A percentile compares a stretch with the other conserved stretches of the same genome.
These are phyloP conservation scores for Fusarium secorum DNA, from an alignment of 2,329 filamentous ascomycete species.

Conservation along the genomic window DNA sequence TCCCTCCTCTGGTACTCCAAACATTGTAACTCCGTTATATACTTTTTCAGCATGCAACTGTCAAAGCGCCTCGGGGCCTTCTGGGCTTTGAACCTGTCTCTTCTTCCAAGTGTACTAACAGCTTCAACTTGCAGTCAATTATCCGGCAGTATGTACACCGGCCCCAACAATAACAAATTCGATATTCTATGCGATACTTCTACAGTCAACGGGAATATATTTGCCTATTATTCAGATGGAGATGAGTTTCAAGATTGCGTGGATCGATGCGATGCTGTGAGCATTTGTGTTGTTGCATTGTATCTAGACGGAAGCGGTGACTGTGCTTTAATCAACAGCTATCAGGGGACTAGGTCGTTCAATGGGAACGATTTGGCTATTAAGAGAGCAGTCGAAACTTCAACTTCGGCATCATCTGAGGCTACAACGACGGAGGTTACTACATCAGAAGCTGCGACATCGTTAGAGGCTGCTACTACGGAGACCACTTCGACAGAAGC, in stretches of 20 bases:
- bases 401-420: neutral
- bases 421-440: neutral
- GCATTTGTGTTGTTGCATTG: neutral
- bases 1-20: rapidly evolving
- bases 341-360: neutral
- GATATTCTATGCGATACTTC: neutral
- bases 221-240: neutral
- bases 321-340: neutral
- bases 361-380: rapidly evolving
- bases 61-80: neutral
- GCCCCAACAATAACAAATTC: neutral
- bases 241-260: neutral
- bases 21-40: rapidly evolving
- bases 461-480: neutral
- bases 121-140: neutral
- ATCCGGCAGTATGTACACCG: neutral
- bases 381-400: rapidly evolving
- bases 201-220: neutral
- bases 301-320: rapidly evolving
- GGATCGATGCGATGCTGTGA: neutral
- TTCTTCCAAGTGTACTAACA: neutral
- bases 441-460: rapidly evolving
- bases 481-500: rapidly evolving
- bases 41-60: neutral
- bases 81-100: neutral